Evolutionary conservation across 2,329 filamentous ascomycete species (phyloP).

Genomic region (Clarireedia homoeocarpa): DNA sequence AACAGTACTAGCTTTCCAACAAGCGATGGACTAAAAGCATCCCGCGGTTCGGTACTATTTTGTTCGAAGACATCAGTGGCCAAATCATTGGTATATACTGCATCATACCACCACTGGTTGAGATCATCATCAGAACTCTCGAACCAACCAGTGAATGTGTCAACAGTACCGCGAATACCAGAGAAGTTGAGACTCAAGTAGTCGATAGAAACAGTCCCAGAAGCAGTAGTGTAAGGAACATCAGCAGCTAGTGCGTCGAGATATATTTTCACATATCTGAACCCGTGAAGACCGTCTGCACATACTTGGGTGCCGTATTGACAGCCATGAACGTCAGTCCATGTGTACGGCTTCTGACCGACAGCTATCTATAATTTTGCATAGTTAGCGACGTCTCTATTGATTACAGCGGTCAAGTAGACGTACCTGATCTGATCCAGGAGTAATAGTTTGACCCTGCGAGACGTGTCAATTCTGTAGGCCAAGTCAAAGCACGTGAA

Average conservation of each 20-base stretch:
- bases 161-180: conserved; percentile 39
- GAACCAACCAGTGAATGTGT: conserved; percentile 44
- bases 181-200: conserved; percentile 37
- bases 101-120: conserved; percentile 46
- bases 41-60: conserved; percentile 42
- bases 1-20: conserved; percentile 39
- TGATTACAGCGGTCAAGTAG: background rate
- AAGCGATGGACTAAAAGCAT: conserved; percentile 36
- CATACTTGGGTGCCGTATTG: conserved; percentile 37
- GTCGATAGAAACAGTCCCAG: conserved; percentile 37
- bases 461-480: conserved; percentile 5
- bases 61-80: conserved; percentile 38
- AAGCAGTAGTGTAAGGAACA: conserved; percentile 36
- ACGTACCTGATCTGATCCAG: conserved; percentile 41
- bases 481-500: background rate
- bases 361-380: conserved; percentile 36
- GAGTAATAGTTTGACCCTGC: conserved; percentile 34
- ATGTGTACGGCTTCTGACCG: conserved; percentile 34
- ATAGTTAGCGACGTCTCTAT: conserved; percentile 1
- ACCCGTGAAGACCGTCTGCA: conserved; percentile 44
- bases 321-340: conserved; percentile 39
- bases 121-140: conserved; percentile 42
- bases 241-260: conserved; percentile 38
- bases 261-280: conserved; percentile 43
- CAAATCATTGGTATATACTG: conserved; percentile 44